Evolutionary conservation across 2,329 filamentous ascomycete genomes (phyloP).

Genomic region (Aureobasidium uvarum): DNA sequence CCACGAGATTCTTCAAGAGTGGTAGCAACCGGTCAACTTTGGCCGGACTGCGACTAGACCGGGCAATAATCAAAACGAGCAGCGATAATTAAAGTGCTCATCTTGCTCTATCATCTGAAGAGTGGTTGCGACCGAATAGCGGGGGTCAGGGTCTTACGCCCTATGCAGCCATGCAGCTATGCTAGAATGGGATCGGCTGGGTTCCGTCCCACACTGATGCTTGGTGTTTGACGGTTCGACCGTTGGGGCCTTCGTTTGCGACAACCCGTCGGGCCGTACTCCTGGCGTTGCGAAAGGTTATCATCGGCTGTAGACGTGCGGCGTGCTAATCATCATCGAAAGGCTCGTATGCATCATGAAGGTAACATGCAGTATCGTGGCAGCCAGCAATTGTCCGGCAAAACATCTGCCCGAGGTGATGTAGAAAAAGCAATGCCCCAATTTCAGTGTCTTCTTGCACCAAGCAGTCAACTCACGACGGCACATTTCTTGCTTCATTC

Average conservation of each 20-base stretch:
- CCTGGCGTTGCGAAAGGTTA: slow-evolving; percentile 16
- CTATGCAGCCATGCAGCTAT: slow-evolving; percentile 10
- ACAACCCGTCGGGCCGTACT: slow-evolving; percentile 24
- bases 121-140: slow-evolving; percentile 20
- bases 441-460: not conserved
- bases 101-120: slow-evolving; percentile 1
- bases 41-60: slow-evolving; percentile 12
- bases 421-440: too few species aligned
- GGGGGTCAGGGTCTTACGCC: slow-evolving; percentile 25
- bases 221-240: slow-evolving; percentile 22
- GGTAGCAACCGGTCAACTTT: not conserved
- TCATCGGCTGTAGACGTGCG: slow-evolving; percentile 15
- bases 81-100: slow-evolving; percentile 23
- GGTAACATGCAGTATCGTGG: not conserved
- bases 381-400: not conserved
- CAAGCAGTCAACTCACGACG: not conserved
- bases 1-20: not conserved
- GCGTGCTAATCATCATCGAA: slow-evolving; percentile 1
- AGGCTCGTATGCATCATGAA: not conserved
- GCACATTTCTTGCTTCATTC: slow-evolving; percentile 10
- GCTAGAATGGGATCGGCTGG: slow-evolving; percentile 22
- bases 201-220: slow-evolving; percentile 25
- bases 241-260: slow-evolving; percentile 23
- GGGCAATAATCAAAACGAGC: slow-evolving; percentile 19
- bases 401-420: not conserved